Evolutionary conservation across 139 green algal genomes (phyloP).

Genomic region (Auxenochlorella pyrenoidosa): DNA sequence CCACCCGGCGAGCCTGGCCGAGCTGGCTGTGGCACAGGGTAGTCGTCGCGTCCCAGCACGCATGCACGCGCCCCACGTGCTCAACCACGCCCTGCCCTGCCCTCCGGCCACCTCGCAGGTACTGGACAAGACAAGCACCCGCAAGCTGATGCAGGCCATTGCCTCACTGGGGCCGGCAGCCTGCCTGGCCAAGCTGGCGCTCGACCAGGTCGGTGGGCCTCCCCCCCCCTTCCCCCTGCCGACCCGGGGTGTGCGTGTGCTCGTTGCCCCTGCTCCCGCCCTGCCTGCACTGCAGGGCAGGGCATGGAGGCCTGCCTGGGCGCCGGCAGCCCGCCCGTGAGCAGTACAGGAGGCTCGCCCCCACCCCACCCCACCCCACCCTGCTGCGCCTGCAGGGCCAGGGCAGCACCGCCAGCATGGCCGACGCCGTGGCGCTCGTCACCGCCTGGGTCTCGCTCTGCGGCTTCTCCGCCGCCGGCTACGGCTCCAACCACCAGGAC

Average conservation of each 20-base stretch:
- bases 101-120: neutral
- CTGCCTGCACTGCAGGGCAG: too few relatives aligned
- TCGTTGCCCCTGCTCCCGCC: too few relatives aligned
- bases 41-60: too few relatives aligned
- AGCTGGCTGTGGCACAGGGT: too few relatives aligned
- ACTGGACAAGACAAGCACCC: slow-evolving; percentile 64
- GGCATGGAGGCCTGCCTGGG: too few relatives aligned
- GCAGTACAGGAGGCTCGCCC: too few relatives aligned
- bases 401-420: slow-evolving; percentile 28
- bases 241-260: too few relatives aligned
- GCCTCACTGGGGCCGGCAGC: slow-evolving; percentile 66
- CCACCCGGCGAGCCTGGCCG: too few relatives aligned
- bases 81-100: too few relatives aligned
- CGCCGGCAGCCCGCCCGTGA: too few relatives aligned
- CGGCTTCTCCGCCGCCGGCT: slow-evolving; percentile 59
- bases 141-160: slow-evolving; percentile 79
- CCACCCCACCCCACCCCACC: neutral
- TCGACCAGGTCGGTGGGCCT: slow-evolving; percentile 5
- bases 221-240: too few relatives aligned
- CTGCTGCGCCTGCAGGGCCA: neutral
- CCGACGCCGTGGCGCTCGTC: slow-evolving; percentile 49
- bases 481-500: slow-evolving; percentile 87
- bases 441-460: slow-evolving; percentile 32
- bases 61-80: too few relatives aligned
- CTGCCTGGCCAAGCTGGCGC: slow-evolving; percentile 71